Base-by-base conservation (phyloP, 345 rosid genomes). In the Cochlearia excelsa region DNA sequence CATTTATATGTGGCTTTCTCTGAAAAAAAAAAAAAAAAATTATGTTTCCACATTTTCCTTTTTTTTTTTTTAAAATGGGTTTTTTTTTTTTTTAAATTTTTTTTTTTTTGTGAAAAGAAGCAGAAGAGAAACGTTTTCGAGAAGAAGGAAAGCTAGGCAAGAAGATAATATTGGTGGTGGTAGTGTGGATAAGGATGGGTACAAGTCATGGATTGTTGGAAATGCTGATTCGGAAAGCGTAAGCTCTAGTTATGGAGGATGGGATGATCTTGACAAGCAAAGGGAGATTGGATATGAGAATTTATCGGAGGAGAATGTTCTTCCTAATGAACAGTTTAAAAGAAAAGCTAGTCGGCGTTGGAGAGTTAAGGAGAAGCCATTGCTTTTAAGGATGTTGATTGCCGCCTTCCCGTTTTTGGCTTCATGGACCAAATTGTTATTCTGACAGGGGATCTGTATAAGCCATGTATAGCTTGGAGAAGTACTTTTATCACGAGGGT, bases 381-480 rank as follows among this genome's bases (percentile, higher is more conserved):
- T 84, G 71, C 65, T 86, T 5, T 26, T 78, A 63, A 71, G 96
- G 80, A 61, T 83, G 75, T 51, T 88, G 11, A 60, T 88, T 70
- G 92, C 92, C 16, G 67, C 81, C 59, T 88, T 86, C 39, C 93
- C 98, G 4, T 88, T 91, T 69, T 68, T 88, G 75, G 73, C 82
- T 38, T 88, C 82, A 5, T 88, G 90, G 92, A 79, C 79, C 6
- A 81, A 57, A 71, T 59, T 87, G 72, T 59, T 91, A 5, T 79
- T 77, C 54, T 86, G 71, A 83, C 29, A 1, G 34, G n/a, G 56
- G 57, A 26, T 53, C 2, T 44, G 10, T 52, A 3, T 57, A n/a
- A 46, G 8, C 41, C 37, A 31, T 11, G 6, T 60, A 10, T 39
- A 53, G 67, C 55, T 30, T 39, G 66, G 34, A 62, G 58, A 30